phyloP scores from a whole-genome alignment of 805 yeast genomes.

The Cyberlindnera misumaiensis region DNA sequence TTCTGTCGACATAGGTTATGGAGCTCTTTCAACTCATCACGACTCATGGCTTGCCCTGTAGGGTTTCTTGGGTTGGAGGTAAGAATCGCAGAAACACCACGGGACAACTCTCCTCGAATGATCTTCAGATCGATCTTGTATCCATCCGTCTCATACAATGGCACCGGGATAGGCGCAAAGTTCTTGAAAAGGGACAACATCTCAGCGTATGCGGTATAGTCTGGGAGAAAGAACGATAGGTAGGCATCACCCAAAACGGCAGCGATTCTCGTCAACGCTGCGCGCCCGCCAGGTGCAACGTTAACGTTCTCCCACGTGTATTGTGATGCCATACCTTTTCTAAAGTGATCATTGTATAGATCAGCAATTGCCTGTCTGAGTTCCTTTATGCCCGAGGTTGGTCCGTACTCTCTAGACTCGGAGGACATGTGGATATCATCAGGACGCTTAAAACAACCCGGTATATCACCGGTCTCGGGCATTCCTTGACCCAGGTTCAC shows the following conservation, averaged over 20 bases:
- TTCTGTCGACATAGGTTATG: conserved; percentile 45
- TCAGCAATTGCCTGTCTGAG: conserved; percentile 53
- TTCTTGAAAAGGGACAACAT: conserved; percentile 57
- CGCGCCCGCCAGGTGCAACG: conserved; percentile 60
- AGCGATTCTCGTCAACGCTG: conserved; percentile 56
- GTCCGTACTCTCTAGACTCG: conserved; percentile 48
- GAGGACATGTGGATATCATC: conserved; percentile 39
- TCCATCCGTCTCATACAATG: conserved; percentile 49
- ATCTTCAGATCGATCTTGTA: conserved; percentile 48
- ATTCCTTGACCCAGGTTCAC: conserved; percentile 61
- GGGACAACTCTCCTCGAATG: conserved; percentile 42
- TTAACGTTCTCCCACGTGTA: conserved; percentile 56
- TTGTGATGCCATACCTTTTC: conserved; percentile 41
- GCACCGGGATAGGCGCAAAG: conserved; percentile 58
- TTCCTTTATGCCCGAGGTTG: conserved; percentile 50
- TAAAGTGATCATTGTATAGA: conserved; percentile 47
- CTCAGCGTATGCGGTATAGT: conserved; percentile 60
- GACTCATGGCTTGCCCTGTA: conserved; percentile 48
- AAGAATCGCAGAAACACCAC: conserved; percentile 52
- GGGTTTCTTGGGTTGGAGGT: conserved; percentile 62
- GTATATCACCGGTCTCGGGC: conserved; percentile 56
- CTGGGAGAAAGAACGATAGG: conserved; percentile 53
- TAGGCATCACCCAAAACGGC: conserved; percentile 54
- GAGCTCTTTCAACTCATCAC: conserved; percentile 38
- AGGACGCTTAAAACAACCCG: conserved; percentile 53